Evolutionary conservation across 2,329 filamentous ascomycete genomes (phyloP), one percentile per base, ranked within the genome.

Genomic region (Ilyonectria destructans): DNA sequence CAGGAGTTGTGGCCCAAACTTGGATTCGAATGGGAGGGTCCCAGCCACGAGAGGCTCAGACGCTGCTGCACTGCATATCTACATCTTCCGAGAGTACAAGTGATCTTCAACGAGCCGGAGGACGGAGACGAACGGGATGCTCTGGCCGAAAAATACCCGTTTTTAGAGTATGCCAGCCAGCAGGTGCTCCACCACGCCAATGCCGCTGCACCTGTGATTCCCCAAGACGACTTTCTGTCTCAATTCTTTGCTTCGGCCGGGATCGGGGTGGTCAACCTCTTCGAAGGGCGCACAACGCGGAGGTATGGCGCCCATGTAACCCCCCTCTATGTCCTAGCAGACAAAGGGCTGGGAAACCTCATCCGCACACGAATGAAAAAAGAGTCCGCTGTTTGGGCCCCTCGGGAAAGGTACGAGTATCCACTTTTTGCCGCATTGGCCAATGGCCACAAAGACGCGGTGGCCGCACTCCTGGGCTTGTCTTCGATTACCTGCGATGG

Each of bases 91-190:
- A 12, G 8, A 10, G 19, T 23, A 10, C 2, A 15, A 2, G 19
- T 33, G 26, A n/a, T 6, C 40, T 4, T 31, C 17, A 15, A 21
- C 35, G n/a, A 13, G 33, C 33, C 23, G 26, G 10, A 59, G 12
- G 13, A 4, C 45, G 23, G 15, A 9, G 35, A 51, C 45, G n/a
- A 9, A 19, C 23, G 17, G 48, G 29, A 12, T 15, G 19, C 23
- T 12, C 4, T 45, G 3, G 8, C 35, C 17, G 13, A 37, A 6
- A 21, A 55, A 12, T 84, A 80, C 60, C 83, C 85, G 2, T 87
- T 89, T 55, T 75, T 89, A 6, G 68, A 82, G 58, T 87, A 87
- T 71, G 81, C 84, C 21, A 74, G 80, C n/a, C 69, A 74, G 7
- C 77, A 83, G 58, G 45, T 85, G 10, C 72, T 87, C n/a, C 65